phyloP scores from a whole-genome alignment of 495 filamentous ascomycete species.

The Glonium stellatum region DNA sequence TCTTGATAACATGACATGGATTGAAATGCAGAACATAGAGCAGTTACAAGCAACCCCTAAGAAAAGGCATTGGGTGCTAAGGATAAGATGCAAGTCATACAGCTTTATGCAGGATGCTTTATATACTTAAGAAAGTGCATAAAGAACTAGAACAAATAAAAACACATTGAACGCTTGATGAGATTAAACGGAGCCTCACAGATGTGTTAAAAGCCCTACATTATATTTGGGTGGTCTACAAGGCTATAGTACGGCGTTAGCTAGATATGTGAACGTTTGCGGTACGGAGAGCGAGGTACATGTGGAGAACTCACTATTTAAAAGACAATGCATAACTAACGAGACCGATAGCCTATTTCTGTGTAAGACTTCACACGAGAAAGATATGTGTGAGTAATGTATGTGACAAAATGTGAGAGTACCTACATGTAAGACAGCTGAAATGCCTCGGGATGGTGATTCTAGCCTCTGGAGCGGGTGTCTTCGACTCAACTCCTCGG shows the following conservation, averaged over 20 bases:
- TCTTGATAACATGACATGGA: conserved; percentile 1
- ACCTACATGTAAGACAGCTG: conserved; percentile 62
- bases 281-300: neutral
- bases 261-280: neutral
- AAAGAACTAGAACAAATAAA: neutral
- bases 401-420: no score
- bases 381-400: conserved; percentile 16
- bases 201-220: conserved; percentile 28
- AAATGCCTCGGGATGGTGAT: conserved; percentile 64
- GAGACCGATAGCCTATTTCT: conserved; percentile 46
- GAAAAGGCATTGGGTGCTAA: no score
- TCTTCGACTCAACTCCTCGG: conserved; percentile 16
- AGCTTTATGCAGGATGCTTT: no score
- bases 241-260: conserved; percentile 30
- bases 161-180: neutral
- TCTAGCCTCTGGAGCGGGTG: conserved; percentile 68
- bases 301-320: conserved; percentile 45
- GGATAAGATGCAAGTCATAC: no score
- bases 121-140: conserved; percentile 1
- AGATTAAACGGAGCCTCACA: neutral
- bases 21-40: neutral
- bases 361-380: neutral
- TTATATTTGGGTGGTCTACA: conserved; percentile 38
- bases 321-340: conserved; percentile 63
- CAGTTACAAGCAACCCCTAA: no score